Conservation (phyloP, 768 basidiomycete genomes). For the Tephrocybe sp. region DNA sequence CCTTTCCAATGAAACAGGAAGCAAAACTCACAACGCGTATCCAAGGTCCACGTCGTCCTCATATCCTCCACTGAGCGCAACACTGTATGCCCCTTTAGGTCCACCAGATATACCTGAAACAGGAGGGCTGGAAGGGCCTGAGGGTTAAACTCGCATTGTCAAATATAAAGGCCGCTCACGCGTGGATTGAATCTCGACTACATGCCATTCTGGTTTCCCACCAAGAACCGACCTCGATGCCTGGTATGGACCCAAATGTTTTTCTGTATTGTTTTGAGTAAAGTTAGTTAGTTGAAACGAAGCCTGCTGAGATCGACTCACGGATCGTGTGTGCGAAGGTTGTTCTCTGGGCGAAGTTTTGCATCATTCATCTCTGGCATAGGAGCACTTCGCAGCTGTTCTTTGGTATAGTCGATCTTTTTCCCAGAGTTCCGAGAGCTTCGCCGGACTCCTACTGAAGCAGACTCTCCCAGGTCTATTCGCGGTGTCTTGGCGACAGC, state of each 20-base stretch:
- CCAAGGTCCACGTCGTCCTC: slow-evolving; percentile 84
- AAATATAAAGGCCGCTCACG: slow-evolving; percentile 49
- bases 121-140: slow-evolving; percentile 55
- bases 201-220: slow-evolving; percentile 76
- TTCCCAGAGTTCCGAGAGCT: slow-evolving; percentile 69
- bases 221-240: slow-evolving; percentile 76
- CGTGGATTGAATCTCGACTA: slow-evolving; percentile 79
- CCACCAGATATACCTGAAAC: slow-evolving; percentile 80
- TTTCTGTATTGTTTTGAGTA: slow-evolving; percentile 46
- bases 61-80: slow-evolving; percentile 88
- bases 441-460: slow-evolving; percentile 46
- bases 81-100: slow-evolving; percentile 73
- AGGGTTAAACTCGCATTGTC: slow-evolving; percentile 8
- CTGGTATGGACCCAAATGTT: slow-evolving; percentile 79
- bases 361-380: slow-evolving; percentile 40
- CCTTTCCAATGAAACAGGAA: not conserved
- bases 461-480: slow-evolving; percentile 12
- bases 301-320: slow-evolving; percentile 29
- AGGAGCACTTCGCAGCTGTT: slow-evolving; percentile 34
- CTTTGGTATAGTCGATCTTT: slow-evolving; percentile 51
- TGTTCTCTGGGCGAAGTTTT: slow-evolving; percentile 33
- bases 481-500: slow-evolving; percentile 30
- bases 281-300: not conserved
- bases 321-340: slow-evolving; percentile 49
- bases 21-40: slow-evolving; percentile 70